Evolutionary conservation across 805 yeast species (phyloP).

Genomic region (Saccharomycopsis schoenii): DNA sequence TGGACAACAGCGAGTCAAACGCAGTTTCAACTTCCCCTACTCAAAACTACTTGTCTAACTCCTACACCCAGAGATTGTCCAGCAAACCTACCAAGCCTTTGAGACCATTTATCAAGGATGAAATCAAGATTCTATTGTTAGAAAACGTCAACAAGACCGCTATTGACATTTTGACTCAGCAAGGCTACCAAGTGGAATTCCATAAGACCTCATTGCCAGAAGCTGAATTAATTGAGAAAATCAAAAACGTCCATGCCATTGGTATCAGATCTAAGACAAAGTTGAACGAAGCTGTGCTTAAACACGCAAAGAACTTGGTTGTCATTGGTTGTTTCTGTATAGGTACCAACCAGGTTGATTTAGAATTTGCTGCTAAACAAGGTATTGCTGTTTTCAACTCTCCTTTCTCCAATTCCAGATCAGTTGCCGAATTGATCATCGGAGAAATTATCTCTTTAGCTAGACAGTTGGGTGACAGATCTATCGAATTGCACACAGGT

Average conservation of each 20-base stretch:
- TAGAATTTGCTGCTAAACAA: slow-evolving; percentile 79
- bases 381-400: slow-evolving; percentile 98
- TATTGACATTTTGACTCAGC: slow-evolving; percentile 67
- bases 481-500: slow-evolving; percentile 90
- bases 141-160: slow-evolving; percentile 96
- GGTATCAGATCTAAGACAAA: slow-evolving; percentile 97
- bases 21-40: slow-evolving; percentile 80
- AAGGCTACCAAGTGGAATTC: slow-evolving; percentile 97
- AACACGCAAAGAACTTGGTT: slow-evolving; percentile 81
- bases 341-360: slow-evolving; percentile 96
- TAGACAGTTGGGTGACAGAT: slow-evolving; percentile 94
- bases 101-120: slow-evolving; percentile 94
- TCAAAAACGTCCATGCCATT: slow-evolving; percentile 87
- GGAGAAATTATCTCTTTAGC: slow-evolving; percentile 91
- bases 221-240: slow-evolving; percentile 89
- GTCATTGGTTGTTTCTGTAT: slow-evolving; percentile 97
- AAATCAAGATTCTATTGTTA: slow-evolving; percentile 78
- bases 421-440: slow-evolving; percentile 95
- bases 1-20: slow-evolving; percentile 25
- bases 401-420: slow-evolving; percentile 96
- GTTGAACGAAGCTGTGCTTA: slow-evolving; percentile 66
- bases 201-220: slow-evolving; percentile 83
- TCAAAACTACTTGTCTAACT: slow-evolving; percentile 46
- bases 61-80: slow-evolving; percentile 32
- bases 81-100: slow-evolving; percentile 55